Evolutionary conservation across 352 stramenopile genomes (phyloP), one percentile per base, ranked within the genome.

Genomic region (Thalassiosira mediterranea): DNA sequence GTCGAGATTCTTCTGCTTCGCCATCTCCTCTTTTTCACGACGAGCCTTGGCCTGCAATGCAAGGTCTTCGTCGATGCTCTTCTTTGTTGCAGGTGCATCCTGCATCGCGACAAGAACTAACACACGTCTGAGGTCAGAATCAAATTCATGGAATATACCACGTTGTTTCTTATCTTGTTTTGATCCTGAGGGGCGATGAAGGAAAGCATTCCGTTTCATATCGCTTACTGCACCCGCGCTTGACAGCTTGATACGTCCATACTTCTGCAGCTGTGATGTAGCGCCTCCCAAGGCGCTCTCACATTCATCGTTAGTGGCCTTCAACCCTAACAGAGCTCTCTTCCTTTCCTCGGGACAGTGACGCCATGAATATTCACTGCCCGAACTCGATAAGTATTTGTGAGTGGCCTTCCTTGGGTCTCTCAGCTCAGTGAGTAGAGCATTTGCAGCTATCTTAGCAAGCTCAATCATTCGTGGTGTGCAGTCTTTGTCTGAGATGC

Each of bases 371-470:
- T 42, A 42, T 13, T 42, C 26, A 2, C 54, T 38, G 19, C 61
- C 21, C 42, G 46, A 59, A 57, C 19, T 63, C 23, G 38, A 38
- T 2, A 78, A 15, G 26, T 78, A 72, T 2, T 66, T 46, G n/a
- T 48, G 23, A 13, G 60, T 78, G 25, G 69, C 42, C 49, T 78
- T 78, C 19, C 21, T 56, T 11, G 42, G 17, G 19, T 78, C 60
- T 5, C 49, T 25, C 7, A 78, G 31, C 11, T 67, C 69, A 25
- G 46, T 48, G 1, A 52, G 40, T 32, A 28, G 1, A 8, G 3
- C 34, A 42, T 42, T 13, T 13, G 34, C 34, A 42, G 34, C 34
- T 13, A 42, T 13, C 34, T 13, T 7, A 13, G 34, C 34, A 7
- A 42, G 34, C 13, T 42, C 34, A 13, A 13, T 42, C 34, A 42